Evolutionary conservation across 441 rosid species (phyloP).

Genomic region (Metrosideros polymorpha): DNA sequence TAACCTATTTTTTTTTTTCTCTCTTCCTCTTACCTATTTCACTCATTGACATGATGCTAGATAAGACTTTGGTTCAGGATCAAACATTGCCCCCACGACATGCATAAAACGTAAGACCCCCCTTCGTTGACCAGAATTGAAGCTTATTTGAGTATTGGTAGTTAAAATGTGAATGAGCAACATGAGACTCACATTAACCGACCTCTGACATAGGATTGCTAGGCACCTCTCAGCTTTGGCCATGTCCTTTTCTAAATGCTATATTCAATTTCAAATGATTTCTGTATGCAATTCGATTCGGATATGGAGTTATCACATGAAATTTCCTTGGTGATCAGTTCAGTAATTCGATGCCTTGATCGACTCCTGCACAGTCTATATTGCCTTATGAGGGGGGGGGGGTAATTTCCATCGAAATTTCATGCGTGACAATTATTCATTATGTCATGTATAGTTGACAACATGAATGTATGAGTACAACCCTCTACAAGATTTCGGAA

Average conservation of each 20-base stretch:
- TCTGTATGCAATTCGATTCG: fast-evolving
- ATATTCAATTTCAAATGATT: not conserved
- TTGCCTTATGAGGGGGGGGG: not conserved
- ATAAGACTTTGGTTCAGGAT: not conserved
- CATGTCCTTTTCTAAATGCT: not conserved
- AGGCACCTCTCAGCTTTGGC: not conserved
- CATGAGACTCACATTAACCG: not conserved
- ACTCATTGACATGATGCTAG: not conserved
- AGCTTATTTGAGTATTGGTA: not conserved
- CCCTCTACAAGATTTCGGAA: not conserved
- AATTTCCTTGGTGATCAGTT: fast-evolving
- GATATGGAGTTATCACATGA: fast-evolving
- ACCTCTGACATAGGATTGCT: not conserved
- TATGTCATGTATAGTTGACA: not conserved
- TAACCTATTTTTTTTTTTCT: too few species aligned
- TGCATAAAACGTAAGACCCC: not conserved
- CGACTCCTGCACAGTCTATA: fast-evolving
- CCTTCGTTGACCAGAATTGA: not conserved
- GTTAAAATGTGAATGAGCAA: not conserved
- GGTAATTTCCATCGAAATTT: not conserved
- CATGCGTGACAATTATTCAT: too few species aligned
- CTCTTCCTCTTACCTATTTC: not conserved
- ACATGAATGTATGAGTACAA: not conserved
- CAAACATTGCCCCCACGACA: not conserved
- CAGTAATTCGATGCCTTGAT: not conserved